Evolutionary conservation across 2,329 filamentous ascomycete genomes (phyloP).

Genomic region (Cordyceps farinosa): DNA sequence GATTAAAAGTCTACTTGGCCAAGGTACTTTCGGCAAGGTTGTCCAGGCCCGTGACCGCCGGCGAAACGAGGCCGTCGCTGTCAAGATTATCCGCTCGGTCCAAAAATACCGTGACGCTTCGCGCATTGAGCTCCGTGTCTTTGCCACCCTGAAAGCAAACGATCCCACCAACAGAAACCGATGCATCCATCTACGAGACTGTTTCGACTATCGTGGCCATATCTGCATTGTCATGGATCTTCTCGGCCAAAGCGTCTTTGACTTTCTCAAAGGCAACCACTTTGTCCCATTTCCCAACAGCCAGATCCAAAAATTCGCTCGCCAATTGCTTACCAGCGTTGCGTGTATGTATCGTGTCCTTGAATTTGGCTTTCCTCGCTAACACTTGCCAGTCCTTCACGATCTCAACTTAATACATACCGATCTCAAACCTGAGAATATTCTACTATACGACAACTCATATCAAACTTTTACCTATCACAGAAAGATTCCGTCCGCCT

Average conservation of each 20-base stretch:
- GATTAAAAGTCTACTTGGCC: slow-evolving; percentile 84
- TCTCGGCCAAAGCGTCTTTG: slow-evolving; percentile 93
- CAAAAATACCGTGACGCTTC: slow-evolving; percentile 98
- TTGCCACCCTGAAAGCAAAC: slow-evolving; percentile 88
- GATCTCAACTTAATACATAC: slow-evolving; percentile 97
- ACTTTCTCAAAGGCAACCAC: slow-evolving; percentile 91
- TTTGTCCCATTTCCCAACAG: slow-evolving; percentile 98
- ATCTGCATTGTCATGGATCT: slow-evolving; percentile 81
- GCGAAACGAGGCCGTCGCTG: slow-evolving; percentile 75
- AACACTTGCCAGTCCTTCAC: slow-evolving; percentile 66
- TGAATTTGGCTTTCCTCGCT: not conserved
- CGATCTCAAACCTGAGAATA: slow-evolving; percentile 69
- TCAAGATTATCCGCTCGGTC: slow-evolving; percentile 97
- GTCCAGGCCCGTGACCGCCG: slow-evolving; percentile 84
- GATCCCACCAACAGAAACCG: slow-evolving; percentile 90
- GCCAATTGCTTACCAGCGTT: slow-evolving; percentile 95
- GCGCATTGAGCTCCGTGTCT: slow-evolving; percentile 86
- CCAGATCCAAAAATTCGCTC: slow-evolving; percentile 94
- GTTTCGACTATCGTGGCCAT: slow-evolving; percentile 95
- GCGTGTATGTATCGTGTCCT: slow-evolving; percentile 67
- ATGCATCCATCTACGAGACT: slow-evolving; percentile 94
- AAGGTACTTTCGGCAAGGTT: slow-evolving; percentile 97
- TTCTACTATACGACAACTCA: slow-evolving; percentile 60
- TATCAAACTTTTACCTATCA: slow-evolving; percentile 72
- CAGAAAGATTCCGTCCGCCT: slow-evolving; percentile 65